phyloP scores from a whole-genome alignment of 192 early-diverging fungal genomes.

The Obelidium mucronatum region DNA sequence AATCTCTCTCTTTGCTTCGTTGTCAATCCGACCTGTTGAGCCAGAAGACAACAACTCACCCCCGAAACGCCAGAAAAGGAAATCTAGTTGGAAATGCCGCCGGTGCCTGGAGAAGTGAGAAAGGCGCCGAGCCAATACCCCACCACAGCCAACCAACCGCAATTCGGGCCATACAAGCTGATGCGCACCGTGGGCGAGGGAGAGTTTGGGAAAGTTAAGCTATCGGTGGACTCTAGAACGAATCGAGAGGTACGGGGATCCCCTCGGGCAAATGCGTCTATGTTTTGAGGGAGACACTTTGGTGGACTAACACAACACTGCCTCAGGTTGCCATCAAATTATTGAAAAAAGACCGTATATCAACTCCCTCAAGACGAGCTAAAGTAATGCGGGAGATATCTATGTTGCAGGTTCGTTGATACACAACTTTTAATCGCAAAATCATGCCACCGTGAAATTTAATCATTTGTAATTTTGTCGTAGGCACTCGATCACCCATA shows the following conservation, averaged over 20 bases:
- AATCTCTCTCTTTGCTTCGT: neutral
- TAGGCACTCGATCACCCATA: constrained; percentile 68
- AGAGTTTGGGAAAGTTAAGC: constrained; percentile 69
- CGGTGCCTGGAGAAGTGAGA: neutral
- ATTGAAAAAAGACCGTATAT: constrained; percentile 80
- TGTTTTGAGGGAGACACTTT: neutral
- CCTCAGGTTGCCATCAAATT: constrained; percentile 87
- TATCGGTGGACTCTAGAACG: constrained; percentile 49
- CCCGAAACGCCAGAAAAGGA: too few species aligned
- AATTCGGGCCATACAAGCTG: constrained; percentile 60
- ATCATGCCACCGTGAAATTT: neutral
- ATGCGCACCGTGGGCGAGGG: constrained; percentile 61
- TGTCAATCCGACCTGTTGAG: neutral
- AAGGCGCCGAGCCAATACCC: neutral
- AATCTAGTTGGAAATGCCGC: neutral
- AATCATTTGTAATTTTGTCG: constrained; percentile 7
- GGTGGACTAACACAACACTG: neutral
- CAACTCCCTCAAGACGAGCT: constrained; percentile 27
- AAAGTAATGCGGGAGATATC: constrained; percentile 49
- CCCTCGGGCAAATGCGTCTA: neutral
- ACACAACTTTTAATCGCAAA: neutral
- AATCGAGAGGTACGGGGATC: constrained; percentile 34
- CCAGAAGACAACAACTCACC: neutral
- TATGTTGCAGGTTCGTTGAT: constrained; percentile 51
- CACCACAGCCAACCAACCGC: neutral